These are phyloP conservation scores for Darksidea phi DNA, from an alignment of 495 filamentous ascomycete species.

Conservation along the genomic window DNA sequence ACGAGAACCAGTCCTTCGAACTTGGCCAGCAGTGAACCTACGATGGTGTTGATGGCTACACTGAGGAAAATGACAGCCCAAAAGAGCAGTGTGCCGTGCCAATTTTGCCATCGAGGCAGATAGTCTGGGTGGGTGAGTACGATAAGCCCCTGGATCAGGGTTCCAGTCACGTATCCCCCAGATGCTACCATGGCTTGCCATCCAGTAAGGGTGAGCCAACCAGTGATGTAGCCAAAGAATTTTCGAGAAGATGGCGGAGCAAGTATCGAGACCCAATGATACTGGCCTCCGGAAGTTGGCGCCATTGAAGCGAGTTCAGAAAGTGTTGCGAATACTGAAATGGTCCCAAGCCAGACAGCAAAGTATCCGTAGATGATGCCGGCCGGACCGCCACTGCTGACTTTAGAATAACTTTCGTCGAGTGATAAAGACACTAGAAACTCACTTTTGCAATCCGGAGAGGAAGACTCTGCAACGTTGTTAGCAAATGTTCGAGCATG, in stretches of 20 bases:
- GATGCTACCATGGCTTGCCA: slow-evolving; percentile 58
- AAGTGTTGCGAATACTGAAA: not conserved
- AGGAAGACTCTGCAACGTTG: slow-evolving; percentile 7
- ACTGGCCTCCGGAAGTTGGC: slow-evolving; percentile 37
- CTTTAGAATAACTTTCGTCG: not conserved
- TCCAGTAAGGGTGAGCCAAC: slow-evolving; percentile 59
- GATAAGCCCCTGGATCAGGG: slow-evolving; percentile 59
- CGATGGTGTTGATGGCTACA: slow-evolving; percentile 56
- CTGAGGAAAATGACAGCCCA: slow-evolving; percentile 52
- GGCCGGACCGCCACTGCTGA: slow-evolving; percentile 10
- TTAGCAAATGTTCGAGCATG: too few species aligned
- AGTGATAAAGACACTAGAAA: not conserved
- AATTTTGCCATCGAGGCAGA: slow-evolving; percentile 45
- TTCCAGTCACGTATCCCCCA: slow-evolving; percentile 53
- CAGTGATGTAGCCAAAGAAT: slow-evolving; percentile 40
- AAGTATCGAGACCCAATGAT: too few species aligned
- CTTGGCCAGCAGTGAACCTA: slow-evolving; percentile 53
- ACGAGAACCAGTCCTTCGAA: slow-evolving; percentile 58
- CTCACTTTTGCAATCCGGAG: slow-evolving; percentile 8
- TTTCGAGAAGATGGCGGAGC: slow-evolving; percentile 29
- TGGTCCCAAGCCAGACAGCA: slow-evolving; percentile 15
- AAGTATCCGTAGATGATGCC: slow-evolving; percentile 17
- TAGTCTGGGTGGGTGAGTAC: slow-evolving; percentile 51
- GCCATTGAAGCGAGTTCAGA: slow-evolving; percentile 38
- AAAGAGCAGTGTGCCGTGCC: slow-evolving; percentile 58